These are phyloP conservation scores for Termitomyces sp. DNA, from an alignment of 768 basidiomycete species.

Conservation along the genomic window DNA sequence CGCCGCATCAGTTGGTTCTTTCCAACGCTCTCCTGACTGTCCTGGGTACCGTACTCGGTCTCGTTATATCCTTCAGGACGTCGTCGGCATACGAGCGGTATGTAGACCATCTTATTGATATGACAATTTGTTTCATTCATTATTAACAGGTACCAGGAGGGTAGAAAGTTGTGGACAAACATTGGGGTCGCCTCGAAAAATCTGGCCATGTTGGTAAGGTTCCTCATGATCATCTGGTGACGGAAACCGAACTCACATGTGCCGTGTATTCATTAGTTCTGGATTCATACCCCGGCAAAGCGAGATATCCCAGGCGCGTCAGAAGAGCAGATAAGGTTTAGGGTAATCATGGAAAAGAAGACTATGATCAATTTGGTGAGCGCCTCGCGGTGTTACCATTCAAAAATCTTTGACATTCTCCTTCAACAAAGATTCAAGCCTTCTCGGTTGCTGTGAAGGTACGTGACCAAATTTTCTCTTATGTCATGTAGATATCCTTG, in stretches of 20 bases:
- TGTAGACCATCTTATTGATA: slow-evolving; percentile 12
- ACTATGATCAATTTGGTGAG: slow-evolving; percentile 66
- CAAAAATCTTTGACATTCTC: background rate
- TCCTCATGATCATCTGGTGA: background rate
- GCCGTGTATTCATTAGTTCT: slow-evolving; percentile 32
- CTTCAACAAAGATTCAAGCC: slow-evolving; percentile 51
- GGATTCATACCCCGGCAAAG: slow-evolving; percentile 51
- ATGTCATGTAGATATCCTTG: background rate
- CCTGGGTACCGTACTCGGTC: slow-evolving; percentile 69
- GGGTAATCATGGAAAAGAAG: slow-evolving; percentile 67
- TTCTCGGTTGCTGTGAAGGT: slow-evolving; percentile 69
- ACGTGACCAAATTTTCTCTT: background rate
- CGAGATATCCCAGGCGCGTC: slow-evolving; percentile 29
- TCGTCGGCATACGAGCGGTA: slow-evolving; percentile 68
- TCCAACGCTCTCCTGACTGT: slow-evolving; percentile 60
- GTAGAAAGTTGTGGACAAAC: slow-evolving; percentile 67
- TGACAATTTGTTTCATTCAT: background rate
- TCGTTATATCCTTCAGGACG: slow-evolving; percentile 70
- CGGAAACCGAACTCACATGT: background rate
- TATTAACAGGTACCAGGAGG: slow-evolving; percentile 54
- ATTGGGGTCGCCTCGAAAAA: slow-evolving; percentile 56
- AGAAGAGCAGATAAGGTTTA: slow-evolving; percentile 28
- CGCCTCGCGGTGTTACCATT: background rate
- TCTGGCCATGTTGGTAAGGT: slow-evolving; percentile 51
- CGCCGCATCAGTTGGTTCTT: slow-evolving; percentile 43